Conservation (phyloP, 148 eudicot genomes). For the Rhododendron simsii region DNA sequence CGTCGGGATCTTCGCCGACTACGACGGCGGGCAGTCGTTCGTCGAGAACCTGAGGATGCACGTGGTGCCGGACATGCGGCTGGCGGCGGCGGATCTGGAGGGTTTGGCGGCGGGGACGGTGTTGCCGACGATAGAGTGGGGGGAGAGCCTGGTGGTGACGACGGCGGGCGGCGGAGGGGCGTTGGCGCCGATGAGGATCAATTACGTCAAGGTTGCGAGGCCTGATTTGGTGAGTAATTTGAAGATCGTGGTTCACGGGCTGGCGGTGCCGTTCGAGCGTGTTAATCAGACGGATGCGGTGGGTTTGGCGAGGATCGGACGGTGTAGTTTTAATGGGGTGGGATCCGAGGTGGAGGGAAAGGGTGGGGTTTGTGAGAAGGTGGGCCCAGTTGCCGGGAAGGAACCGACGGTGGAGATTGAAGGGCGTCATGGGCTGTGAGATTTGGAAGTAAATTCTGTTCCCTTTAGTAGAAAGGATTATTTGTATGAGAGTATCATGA, state of each 20-base stretch:
- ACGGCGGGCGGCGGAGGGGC: constrained; percentile 52
- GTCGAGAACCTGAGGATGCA: constrained; percentile 54
- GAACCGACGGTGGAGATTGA: constrained; percentile 5
- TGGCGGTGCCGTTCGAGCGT: constrained; percentile 22
- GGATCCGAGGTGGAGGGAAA: neutral
- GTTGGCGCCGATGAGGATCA: constrained; percentile 57
- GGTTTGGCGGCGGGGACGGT: constrained; percentile 35
- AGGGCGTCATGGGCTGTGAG: neutral
- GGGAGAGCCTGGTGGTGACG: constrained; percentile 55
- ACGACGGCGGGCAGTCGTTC: constrained; percentile 39
- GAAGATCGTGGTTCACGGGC: constrained; percentile 65
- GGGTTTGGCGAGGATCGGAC: neutral
- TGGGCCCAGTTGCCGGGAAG: neutral
- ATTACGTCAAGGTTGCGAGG: constrained; percentile 54
- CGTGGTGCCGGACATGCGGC: constrained; percentile 55
- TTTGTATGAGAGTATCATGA: no score
- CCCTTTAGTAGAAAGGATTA: no score
- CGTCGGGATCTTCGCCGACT: constrained; percentile 37
- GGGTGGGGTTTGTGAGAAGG: constrained; percentile 4
- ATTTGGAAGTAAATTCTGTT: neutral
- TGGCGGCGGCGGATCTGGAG: constrained; percentile 54
- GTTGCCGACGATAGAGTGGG: constrained; percentile 54
- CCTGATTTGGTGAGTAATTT: constrained; percentile 64
- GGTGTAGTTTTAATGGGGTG: neutral
- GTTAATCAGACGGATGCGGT: constrained; percentile 16